phyloP scores from a whole-genome alignment of 495 filamentous ascomycete genomes.

The Evernia prunastri region DNA sequence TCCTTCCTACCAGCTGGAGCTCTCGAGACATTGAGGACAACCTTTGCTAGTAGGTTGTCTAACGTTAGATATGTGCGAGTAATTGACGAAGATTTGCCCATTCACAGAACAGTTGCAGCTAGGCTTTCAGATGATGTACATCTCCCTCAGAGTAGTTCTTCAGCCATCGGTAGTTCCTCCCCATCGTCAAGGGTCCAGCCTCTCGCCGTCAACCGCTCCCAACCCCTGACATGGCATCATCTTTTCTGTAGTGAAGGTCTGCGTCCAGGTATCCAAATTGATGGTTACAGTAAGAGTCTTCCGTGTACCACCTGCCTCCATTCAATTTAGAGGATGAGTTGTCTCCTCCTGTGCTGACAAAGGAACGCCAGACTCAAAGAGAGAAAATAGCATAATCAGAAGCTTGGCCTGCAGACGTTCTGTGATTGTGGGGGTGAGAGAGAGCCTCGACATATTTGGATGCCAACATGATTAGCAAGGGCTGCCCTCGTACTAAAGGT shows the following conservation, averaged over 20 bases:
- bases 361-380: neutral
- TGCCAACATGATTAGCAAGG: neutral
- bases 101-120: neutral
- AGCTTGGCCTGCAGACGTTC: too few species aligned
- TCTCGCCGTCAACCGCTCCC: slow-evolving; percentile 44
- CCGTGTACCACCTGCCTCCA: neutral
- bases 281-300: neutral
- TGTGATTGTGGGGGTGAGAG: too few species aligned
- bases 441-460: neutral
- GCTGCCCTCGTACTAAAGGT: neutral
- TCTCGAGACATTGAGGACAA: too few species aligned
- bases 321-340: neutral
- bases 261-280: neutral
- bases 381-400: too few species aligned
- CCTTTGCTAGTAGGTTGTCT: too few species aligned
- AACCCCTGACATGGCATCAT: slow-evolving; percentile 50
- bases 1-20: too few species aligned
- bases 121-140: neutral
- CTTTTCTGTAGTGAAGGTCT: slow-evolving; percentile 35
- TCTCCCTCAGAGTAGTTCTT: slow-evolving; percentile 33
- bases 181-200: slow-evolving; percentile 44
- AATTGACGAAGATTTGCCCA: too few species aligned
- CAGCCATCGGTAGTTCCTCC: slow-evolving; percentile 41
- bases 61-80: too few species aligned
- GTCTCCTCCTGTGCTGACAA: neutral